These are phyloP conservation scores for Triticum urartu DNA, from an alignment of 176 grass and related monocot genomes.

Conservation along the genomic window DNA sequence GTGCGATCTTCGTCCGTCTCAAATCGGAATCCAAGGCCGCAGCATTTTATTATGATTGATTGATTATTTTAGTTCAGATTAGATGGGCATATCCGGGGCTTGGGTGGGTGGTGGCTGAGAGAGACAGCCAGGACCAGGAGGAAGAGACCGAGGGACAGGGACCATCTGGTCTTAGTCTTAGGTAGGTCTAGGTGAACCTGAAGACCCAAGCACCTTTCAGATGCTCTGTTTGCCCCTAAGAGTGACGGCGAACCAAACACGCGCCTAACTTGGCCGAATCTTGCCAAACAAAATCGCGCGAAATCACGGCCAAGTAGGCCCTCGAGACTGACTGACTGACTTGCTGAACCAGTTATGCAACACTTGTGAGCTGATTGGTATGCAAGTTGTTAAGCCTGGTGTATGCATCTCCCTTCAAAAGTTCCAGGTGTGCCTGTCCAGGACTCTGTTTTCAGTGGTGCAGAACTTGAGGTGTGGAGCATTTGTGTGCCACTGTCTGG, in stretches of 20 bases:
- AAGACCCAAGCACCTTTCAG: conserved; percentile 27
- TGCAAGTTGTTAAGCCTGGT: not conserved
- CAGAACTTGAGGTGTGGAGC: not conserved
- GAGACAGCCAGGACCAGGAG: not conserved
- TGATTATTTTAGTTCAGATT: not conserved
- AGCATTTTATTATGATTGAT: not conserved
- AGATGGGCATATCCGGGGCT: not conserved
- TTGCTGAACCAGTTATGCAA: not conserved
- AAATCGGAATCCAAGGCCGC: conserved; percentile 9
- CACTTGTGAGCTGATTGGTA: not conserved
- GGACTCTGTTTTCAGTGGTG: not conserved
- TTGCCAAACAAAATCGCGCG: not conserved
- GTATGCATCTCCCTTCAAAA: not conserved
- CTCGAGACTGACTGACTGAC: not conserved
- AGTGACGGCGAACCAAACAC: not conserved
- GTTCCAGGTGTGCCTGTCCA: not conserved
- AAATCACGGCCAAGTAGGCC: not conserved
- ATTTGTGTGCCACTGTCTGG: not conserved
- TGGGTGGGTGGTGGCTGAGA: conserved; percentile 17
- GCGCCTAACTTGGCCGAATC: not conserved
- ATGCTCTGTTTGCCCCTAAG: not conserved
- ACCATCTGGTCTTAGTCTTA: not conserved
- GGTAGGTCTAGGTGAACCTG: conserved; percentile 50
- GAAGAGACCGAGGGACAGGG: not conserved
- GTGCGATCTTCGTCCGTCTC: conserved; percentile 19